These are phyloP conservation scores for Fusarium penzigii DNA, from an alignment of 2,329 filamentous ascomycete genomes.

Conservation along the genomic window DNA sequence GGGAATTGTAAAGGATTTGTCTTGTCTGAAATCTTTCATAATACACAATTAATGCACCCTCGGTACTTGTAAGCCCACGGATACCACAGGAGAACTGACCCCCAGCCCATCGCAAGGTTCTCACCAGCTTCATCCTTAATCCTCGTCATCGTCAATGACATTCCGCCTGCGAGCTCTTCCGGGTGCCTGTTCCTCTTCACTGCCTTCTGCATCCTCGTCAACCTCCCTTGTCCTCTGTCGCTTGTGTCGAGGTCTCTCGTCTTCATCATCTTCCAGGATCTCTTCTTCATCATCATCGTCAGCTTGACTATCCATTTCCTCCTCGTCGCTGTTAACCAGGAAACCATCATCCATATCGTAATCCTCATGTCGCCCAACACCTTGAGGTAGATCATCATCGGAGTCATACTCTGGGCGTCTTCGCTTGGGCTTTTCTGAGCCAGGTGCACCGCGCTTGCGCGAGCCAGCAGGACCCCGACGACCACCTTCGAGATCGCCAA, in stretches of 20 bases:
- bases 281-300: slow-evolving; percentile 69
- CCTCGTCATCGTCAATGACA: slow-evolving; percentile 63
- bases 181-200: slow-evolving; percentile 51
- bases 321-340: slow-evolving; percentile 73
- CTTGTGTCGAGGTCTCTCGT: slow-evolving; percentile 49
- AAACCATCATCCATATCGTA: slow-evolving; percentile 83
- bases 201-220: slow-evolving; percentile 54
- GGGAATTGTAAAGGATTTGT: too few relatives aligned
- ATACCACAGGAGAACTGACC: neutral
- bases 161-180: slow-evolving; percentile 54
- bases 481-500: slow-evolving; percentile 68
- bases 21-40: too few relatives aligned
- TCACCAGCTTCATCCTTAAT: slow-evolving; percentile 39
- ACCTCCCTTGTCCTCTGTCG: slow-evolving; percentile 53
- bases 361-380: slow-evolving; percentile 65
- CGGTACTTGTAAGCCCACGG: neutral
- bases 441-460: slow-evolving; percentile 55
- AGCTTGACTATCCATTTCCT: slow-evolving; percentile 61
- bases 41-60: too few relatives aligned
- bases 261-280: slow-evolving; percentile 54
- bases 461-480: slow-evolving; percentile 49
- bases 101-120: neutral
- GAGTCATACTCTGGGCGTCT: slow-evolving; percentile 70
- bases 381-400: slow-evolving; percentile 69
- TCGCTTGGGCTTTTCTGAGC: slow-evolving; percentile 52